Evolutionary conservation across 2,329 filamentous ascomycete species (phyloP).

Genomic region (Aspergillus sp.): DNA sequence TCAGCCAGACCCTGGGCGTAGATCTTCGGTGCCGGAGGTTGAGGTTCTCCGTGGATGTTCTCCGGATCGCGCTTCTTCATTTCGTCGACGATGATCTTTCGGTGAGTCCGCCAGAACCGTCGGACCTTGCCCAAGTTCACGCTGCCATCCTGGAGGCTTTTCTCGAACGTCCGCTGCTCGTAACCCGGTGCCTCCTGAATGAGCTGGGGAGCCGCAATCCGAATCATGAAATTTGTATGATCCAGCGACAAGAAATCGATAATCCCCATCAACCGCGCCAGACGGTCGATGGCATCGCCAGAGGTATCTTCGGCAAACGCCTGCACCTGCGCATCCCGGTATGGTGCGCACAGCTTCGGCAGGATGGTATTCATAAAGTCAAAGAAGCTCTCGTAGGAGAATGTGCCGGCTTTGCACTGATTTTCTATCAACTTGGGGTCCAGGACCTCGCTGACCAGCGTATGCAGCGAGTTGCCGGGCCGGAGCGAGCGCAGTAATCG

Average conservation of each 20-base stretch:
- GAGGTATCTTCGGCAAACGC: slow-evolving; percentile 45
- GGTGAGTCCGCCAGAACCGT: slow-evolving; percentile 46
- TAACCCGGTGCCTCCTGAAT: slow-evolving; percentile 55
- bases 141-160: slow-evolving; percentile 45
- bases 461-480: slow-evolving; percentile 54
- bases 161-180: slow-evolving; percentile 51
- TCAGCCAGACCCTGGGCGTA: slow-evolving; percentile 55
- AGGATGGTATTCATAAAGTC: slow-evolving; percentile 54
- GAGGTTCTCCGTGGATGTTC: slow-evolving; percentile 26
- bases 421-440: slow-evolving; percentile 51
- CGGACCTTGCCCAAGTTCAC: slow-evolving; percentile 47
- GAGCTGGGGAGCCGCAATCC: slow-evolving; percentile 51
- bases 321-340: slow-evolving; percentile 53
- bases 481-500: slow-evolving; percentile 53
- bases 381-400: slow-evolving; percentile 58
- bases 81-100: slow-evolving; percentile 39
- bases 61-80: slow-evolving; percentile 42
- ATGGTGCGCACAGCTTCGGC: slow-evolving; percentile 57
- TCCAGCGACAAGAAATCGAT: slow-evolving; percentile 57
- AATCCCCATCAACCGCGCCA: slow-evolving; percentile 54
- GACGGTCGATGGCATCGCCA: slow-evolving; percentile 53
- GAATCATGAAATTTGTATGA: slow-evolving; percentile 58
- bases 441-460: slow-evolving; percentile 52
- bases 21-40: slow-evolving; percentile 34
- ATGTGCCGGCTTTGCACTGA: slow-evolving; percentile 52